These are phyloP conservation scores for Naganishia randhawae DNA, from an alignment of 768 basidiomycete genomes.

Conservation along the genomic window DNA sequence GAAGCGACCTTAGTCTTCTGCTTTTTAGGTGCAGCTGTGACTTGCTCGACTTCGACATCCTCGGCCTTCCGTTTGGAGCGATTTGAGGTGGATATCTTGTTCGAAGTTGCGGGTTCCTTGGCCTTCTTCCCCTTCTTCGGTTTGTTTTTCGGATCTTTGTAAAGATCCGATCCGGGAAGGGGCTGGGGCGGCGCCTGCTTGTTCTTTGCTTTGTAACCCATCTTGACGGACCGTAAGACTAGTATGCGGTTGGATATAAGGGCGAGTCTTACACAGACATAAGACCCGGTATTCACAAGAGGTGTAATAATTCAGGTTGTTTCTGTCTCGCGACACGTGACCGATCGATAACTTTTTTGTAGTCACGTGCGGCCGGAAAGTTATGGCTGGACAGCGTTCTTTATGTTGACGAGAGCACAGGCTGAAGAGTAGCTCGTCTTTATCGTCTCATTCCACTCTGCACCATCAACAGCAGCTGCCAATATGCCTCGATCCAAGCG, in stretches of 20 bases:
- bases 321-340: not conserved
- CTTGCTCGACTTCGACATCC: conserved; percentile 22
- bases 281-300: not conserved
- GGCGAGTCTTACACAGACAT: not conserved
- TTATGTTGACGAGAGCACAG: not conserved
- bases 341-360: conserved; percentile 5
- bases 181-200: conserved; percentile 46
- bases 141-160: conserved; percentile 35
- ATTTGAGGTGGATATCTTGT: conserved; percentile 9
- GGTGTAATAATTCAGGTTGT: conserved; percentile 1
- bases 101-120: conserved; percentile 34
- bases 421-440: not conserved
- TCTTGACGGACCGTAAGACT: conserved; percentile 21
- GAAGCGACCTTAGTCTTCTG: conserved; percentile 26
- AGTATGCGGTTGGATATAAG: not conserved
- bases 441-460: not conserved
- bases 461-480: conserved; percentile 12
- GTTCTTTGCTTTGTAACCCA: conserved; percentile 48
- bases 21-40: conserved; percentile 22
- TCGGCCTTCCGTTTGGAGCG: conserved; percentile 27
- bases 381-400: not conserved
- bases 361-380: conserved; percentile 14
- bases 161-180: conserved; percentile 39
- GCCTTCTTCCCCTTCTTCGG: conserved; percentile 33
- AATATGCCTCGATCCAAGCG: conserved; percentile 85